These are phyloP conservation scores for Eremomyces bilateralis DNA, from an alignment of 495 filamentous ascomycete species.

Conservation along the genomic window DNA sequence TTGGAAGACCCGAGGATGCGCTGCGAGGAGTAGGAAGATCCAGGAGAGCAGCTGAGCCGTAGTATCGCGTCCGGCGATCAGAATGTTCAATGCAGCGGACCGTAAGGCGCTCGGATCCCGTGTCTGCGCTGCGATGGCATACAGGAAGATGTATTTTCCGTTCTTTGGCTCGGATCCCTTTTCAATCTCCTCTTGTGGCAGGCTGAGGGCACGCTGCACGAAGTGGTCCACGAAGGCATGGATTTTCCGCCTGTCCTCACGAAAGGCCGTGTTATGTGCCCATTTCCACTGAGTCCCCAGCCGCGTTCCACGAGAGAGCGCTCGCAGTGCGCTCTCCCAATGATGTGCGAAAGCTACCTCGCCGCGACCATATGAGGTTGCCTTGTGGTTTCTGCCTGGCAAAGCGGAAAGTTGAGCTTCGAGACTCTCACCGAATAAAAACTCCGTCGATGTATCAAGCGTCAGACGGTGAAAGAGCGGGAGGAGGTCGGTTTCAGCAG, in stretches of 20 bases:
- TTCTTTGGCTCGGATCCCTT: slow-evolving; percentile 29
- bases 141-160: slow-evolving; percentile 11
- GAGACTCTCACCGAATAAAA: slow-evolving; percentile 1
- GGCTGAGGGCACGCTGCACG: slow-evolving; percentile 20
- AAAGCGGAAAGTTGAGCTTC: slow-evolving; percentile 1
- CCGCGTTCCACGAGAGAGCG: background rate
- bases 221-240: slow-evolving; percentile 26
- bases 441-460: slow-evolving; percentile 1
- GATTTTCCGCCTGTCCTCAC: slow-evolving; percentile 1
- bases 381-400: background rate
- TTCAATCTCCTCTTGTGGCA: slow-evolving; percentile 28
- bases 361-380: background rate
- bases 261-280: background rate
- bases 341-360: background rate
- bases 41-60: slow-evolving; percentile 35
- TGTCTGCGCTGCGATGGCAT: slow-evolving; percentile 6
- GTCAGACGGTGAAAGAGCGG: slow-evolving; percentile 3
- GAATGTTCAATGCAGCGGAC: slow-evolving; percentile 28
- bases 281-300: background rate
- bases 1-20: slow-evolving; percentile 6
- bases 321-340: background rate
- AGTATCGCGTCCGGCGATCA: slow-evolving; percentile 36
- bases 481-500: background rate
- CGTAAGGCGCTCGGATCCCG: slow-evolving; percentile 16
- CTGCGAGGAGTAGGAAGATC: slow-evolving; percentile 34